Base-by-base conservation (phyloP, 148 eudicot genomes). In the Camellia japonica region DNA sequence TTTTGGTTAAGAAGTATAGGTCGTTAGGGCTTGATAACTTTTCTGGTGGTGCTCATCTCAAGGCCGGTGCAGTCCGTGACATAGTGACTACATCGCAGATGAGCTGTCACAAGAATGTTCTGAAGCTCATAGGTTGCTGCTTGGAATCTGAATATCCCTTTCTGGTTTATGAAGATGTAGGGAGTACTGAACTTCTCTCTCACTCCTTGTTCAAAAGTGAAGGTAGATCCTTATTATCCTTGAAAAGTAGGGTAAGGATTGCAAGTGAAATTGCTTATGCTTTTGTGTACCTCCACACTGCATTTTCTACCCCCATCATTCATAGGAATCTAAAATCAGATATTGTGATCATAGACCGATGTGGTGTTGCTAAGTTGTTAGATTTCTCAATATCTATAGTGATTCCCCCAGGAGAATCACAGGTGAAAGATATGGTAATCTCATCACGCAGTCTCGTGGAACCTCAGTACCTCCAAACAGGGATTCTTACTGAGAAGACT, bases 201-300 rank as follows among this genome's bases (percentile, higher is more conserved):
- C 64, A 30, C 23, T 30, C 3, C 18, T 9, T 54, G 46, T 73
- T 7, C 12, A 13, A 13, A 55, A 55, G 59, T 2, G 59, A 49
- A 49, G 52, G 52, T 7, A 49, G 16, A 55, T 55, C 59, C 38
- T 30, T 30, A 55, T 9, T 12, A 12, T 1, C 80, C 3, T 83
- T 76, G 85, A 69, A 66, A 61, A 68, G 6, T 19, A 74, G 82
- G 59, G 47, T 83, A 16, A 68, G 62, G 41, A 68, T 79, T 3
- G 82, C 82, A 4, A 23, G 20, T 58, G 82, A 83, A 5, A 68
- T 83, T 59, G 82, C 76, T 10, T 56, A 18, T 60, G 82, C 70
- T 16, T 42, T 83, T 16, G 79, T 63, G 19, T 79, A 74, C 67
- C 76, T 83, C 41, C 85, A 83, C 52, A 74, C 78, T 49, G 78